phyloP scores from a whole-genome alignment of 2,329 filamentous ascomycete genomes.

The Diatrype stigma region DNA sequence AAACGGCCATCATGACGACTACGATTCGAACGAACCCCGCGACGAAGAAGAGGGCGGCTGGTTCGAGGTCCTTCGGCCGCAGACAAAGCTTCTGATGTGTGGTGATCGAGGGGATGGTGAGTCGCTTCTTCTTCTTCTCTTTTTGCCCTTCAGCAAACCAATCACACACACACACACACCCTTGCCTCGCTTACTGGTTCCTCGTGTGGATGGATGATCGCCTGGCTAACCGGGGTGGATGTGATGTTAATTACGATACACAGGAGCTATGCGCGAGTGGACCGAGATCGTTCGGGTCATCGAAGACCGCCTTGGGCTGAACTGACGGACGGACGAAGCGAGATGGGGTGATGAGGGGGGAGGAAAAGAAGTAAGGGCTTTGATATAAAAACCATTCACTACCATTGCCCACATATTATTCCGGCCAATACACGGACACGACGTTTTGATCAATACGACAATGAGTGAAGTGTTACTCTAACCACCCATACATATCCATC shows the following conservation, averaged over 20 bases:
- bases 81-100: slow-evolving; percentile 76
- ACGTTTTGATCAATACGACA: too few relatives aligned
- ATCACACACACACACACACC: not conserved
- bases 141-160: not conserved
- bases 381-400: too few relatives aligned
- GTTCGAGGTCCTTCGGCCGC: slow-evolving; percentile 70
- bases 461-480: too few relatives aligned
- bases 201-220: too few relatives aligned
- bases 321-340: not conserved
- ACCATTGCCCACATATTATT: too few relatives aligned
- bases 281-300: slow-evolving; percentile 65
- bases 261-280: slow-evolving; percentile 77
- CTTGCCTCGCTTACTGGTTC: too few relatives aligned
- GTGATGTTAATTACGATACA: not conserved
- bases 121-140: not conserved
- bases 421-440: too few relatives aligned
- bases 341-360: not conserved
- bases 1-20: slow-evolving; percentile 25
- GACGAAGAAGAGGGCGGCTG: slow-evolving; percentile 36
- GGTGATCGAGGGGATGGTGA: slow-evolving; percentile 69
- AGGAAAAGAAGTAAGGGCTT: too few relatives aligned
- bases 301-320: slow-evolving; percentile 44
- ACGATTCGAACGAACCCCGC: slow-evolving; percentile 15
- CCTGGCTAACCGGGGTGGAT: too few relatives aligned
- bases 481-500: too few relatives aligned